phyloP scores from a whole-genome alignment of 495 filamentous ascomycete species.

The Viridothelium virens region DNA sequence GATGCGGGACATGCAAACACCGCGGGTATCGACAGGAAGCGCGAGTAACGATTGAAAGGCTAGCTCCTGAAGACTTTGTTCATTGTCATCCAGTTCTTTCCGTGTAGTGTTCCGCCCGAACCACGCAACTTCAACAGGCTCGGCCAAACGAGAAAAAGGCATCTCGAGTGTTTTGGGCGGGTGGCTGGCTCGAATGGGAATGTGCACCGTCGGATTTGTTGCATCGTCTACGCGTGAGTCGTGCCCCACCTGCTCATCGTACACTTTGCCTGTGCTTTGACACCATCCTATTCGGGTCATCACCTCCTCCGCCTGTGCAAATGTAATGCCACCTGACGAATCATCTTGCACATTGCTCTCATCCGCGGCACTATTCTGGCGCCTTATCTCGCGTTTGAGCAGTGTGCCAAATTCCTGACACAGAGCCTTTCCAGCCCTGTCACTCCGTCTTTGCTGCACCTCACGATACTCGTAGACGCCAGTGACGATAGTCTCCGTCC shows the following conservation, averaged over 20 bases:
- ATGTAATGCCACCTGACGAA: slow-evolving; percentile 27
- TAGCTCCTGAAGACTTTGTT: slow-evolving; percentile 63
- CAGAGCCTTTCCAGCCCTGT: slow-evolving; percentile 64
- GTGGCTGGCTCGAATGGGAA: slow-evolving; percentile 44
- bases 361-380: neutral
- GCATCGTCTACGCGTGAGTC: slow-evolving; percentile 18
- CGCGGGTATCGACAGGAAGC: slow-evolving; percentile 72
- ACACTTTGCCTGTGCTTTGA: slow-evolving; percentile 3
- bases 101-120: slow-evolving; percentile 50
- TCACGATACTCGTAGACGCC: slow-evolving; percentile 85
- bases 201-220: slow-evolving; percentile 31
- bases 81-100: slow-evolving; percentile 71
- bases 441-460: slow-evolving; percentile 55
- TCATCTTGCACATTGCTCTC: slow-evolving; percentile 17
- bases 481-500: slow-evolving; percentile 77
- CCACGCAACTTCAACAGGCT: slow-evolving; percentile 67
- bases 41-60: slow-evolving; percentile 67
- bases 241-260: neutral
- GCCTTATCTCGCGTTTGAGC: slow-evolving; percentile 39
- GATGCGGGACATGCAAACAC: slow-evolving; percentile 82
- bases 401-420: slow-evolving; percentile 60
- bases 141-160: slow-evolving; percentile 58
- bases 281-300: slow-evolving; percentile 71
- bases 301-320: slow-evolving; percentile 74
- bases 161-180: slow-evolving; percentile 50